Conservation (phyloP, 768 basidiomycete genomes). For the Auriscalpium microsporum region DNA sequence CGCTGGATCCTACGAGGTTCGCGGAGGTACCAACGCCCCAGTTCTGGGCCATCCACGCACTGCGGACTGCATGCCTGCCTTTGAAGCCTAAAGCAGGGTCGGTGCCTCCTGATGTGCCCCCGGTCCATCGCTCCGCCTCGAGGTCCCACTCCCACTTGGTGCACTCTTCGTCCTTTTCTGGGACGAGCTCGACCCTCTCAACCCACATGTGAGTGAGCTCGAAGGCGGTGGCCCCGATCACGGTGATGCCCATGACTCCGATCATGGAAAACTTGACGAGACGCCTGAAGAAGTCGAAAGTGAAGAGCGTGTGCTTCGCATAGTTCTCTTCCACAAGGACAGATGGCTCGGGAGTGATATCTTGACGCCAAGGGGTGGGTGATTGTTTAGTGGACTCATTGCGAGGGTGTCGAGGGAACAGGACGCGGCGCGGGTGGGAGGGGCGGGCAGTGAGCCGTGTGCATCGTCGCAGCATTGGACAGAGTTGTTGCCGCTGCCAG, state of each 20-base stretch:
- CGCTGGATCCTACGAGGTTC: constrained; percentile 30
- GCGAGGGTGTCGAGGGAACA: not conserved
- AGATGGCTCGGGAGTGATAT: not conserved
- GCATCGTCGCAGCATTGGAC: not conserved
- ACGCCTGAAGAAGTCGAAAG: constrained; percentile 37
- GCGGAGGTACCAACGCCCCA: constrained; percentile 45
- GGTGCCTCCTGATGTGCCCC: constrained; percentile 47
- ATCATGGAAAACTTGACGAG: constrained; percentile 43
- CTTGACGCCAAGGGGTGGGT: not conserved
- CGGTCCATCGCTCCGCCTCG: constrained; percentile 56
- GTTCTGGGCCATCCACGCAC: constrained; percentile 64
- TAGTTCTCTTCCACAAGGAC: constrained; percentile 25
- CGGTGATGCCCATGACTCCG: constrained; percentile 33
- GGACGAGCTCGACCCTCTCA: constrained; percentile 42
- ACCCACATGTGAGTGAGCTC: constrained; percentile 57
- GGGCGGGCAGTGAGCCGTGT: not conserved
- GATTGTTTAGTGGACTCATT: not conserved
- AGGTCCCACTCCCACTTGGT: constrained; percentile 62
- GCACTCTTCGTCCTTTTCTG: constrained; percentile 44
- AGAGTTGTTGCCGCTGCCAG: not conserved
- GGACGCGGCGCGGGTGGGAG: not conserved
- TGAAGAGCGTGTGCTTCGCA: constrained; percentile 27
- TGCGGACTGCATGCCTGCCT: constrained; percentile 53
- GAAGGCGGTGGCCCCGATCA: constrained; percentile 39
- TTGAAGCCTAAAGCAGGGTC: constrained; percentile 57